Base-by-base conservation (phyloP, 1,139 yeast species). In the Chernovozyma sophiae-reginae region DNA sequence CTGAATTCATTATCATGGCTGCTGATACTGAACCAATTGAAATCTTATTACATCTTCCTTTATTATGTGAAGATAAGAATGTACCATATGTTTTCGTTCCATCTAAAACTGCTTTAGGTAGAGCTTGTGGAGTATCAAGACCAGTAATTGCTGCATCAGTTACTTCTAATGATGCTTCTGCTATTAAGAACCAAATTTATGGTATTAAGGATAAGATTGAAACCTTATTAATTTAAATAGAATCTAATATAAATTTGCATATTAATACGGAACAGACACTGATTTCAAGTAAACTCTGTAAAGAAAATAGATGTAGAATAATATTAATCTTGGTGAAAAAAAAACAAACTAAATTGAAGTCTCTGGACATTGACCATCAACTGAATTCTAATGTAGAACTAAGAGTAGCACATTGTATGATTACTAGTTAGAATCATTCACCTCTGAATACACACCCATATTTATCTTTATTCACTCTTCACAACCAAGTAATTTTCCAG, bases 71-170 rank as follows among this genome's bases (percentile, higher is more conserved):
- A 74, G 99, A 92, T 73, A 92, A 92, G 79, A 92, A 94, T 75
- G 98, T 92, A 53, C 97, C 98, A 47, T 92, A 92, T 76, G 97
- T 92, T 48, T 92, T 92, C 56, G 97, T 94, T 50, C 97, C 98
- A 51, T 89, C 97, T 55, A 92, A 92, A 79, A 84, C 95, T 57
- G 98, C 98, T 49, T 79, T 94, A 56, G 98, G 99, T 65, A 87
- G 98, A 77, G 97, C 98, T 56, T 92, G 98, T 76, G 99, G 98
- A 74, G 98, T 94, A 52, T 87, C 97, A 44, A 86, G 99, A 78
- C 97, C 98, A 51, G 98, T 94, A 44, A 90, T 92, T 64, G 95
- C 98, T 62, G 97, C 97, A 49, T 86, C 96, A 47, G 95, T 94
- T 62, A 94, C 99, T 62, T 80, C 98, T 51, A 92, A 94, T 73